These are phyloP conservation scores for Chaetomiaceae sp. DNA, from an alignment of 2,329 filamentous ascomycete genomes.

Conservation along the genomic window DNA sequence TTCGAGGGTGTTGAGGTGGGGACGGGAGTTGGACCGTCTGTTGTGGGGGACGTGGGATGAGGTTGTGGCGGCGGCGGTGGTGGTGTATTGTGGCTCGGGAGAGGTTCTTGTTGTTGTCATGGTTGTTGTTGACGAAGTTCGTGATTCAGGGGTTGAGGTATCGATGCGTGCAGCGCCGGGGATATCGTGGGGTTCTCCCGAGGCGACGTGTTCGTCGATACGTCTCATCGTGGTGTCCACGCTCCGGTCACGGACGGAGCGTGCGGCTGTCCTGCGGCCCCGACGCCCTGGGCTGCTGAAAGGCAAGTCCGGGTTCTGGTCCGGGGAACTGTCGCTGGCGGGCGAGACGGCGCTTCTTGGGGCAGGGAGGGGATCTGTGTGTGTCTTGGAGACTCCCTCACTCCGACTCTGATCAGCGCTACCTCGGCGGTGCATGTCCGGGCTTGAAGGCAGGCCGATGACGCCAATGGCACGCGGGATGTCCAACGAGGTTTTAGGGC, in stretches of 20 bases:
- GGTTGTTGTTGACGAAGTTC: neutral
- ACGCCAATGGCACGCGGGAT: slow-evolving; percentile 1
- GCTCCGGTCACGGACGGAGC: slow-evolving; percentile 14
- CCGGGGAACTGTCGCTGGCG: slow-evolving; percentile 18
- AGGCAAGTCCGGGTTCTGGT: slow-evolving; percentile 15
- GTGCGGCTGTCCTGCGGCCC: slow-evolving; percentile 3
- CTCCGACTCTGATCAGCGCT: slow-evolving; percentile 12
- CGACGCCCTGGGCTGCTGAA: slow-evolving; percentile 5
- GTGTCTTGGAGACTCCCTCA: neutral
- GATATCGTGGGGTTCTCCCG: neutral
- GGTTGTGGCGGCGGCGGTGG: neutral
- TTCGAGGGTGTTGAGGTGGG: slow-evolving; percentile 7
- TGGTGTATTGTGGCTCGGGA: neutral
- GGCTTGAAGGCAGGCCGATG: slow-evolving; percentile 19
- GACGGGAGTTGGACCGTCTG: neutral
- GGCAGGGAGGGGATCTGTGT: slow-evolving; percentile 1
- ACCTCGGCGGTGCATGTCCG: slow-evolving; percentile 19
- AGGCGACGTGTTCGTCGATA: slow-evolving; percentile 18
- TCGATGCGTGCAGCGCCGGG: neutral
- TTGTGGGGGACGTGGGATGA: neutral
- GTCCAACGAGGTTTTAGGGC: neutral
- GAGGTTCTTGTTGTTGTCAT: neutral
- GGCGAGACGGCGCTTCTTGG: neutral
- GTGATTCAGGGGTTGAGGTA: neutral
- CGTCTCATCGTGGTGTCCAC: slow-evolving; percentile 21